These are phyloP conservation scores for Cocos nucifera DNA, from an alignment of 176 grass and related monocot genomes.

Conservation along the genomic window DNA sequence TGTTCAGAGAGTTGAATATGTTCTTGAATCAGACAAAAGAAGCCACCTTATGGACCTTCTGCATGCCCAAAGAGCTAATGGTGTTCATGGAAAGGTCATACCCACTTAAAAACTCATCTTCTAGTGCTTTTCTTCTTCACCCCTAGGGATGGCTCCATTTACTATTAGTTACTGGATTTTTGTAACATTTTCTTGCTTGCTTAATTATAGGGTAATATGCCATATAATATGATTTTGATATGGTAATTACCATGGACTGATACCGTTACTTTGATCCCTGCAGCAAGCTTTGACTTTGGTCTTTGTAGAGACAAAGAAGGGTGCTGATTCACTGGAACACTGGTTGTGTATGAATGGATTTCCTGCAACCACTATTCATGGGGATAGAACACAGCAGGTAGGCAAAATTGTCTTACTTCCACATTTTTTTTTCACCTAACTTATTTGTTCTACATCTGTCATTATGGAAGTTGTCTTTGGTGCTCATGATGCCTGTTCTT, in stretches of 20 bases:
- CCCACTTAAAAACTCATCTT: background rate
- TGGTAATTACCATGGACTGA: background rate
- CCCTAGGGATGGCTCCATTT: too few relatives aligned
- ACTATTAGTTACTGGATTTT: too few relatives aligned
- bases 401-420: too few relatives aligned
- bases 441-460: too few relatives aligned
- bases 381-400: slow-evolving; percentile 85
- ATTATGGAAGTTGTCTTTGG: too few relatives aligned
- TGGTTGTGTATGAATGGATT: slow-evolving; percentile 87
- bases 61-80: slow-evolving; percentile 33
- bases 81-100: slow-evolving; percentile 13
- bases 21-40: slow-evolving; percentile 27
- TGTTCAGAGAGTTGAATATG: slow-evolving; percentile 29
- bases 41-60: slow-evolving; percentile 38
- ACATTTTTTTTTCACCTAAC: too few relatives aligned
- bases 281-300: slow-evolving; percentile 83
- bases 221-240: background rate
- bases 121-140: too few relatives aligned
- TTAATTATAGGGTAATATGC: background rate
- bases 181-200: background rate
- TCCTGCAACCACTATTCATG: slow-evolving; percentile 94
- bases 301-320: slow-evolving; percentile 94
- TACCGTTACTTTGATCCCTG: slow-evolving; percentile 19
- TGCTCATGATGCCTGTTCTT: too few relatives aligned
- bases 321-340: slow-evolving; percentile 86